Evolutionary conservation across 2,329 filamentous ascomycete species (phyloP), one percentile per base, ranked within the genome.

Genomic region (Phialemonium atrogriseum): DNA sequence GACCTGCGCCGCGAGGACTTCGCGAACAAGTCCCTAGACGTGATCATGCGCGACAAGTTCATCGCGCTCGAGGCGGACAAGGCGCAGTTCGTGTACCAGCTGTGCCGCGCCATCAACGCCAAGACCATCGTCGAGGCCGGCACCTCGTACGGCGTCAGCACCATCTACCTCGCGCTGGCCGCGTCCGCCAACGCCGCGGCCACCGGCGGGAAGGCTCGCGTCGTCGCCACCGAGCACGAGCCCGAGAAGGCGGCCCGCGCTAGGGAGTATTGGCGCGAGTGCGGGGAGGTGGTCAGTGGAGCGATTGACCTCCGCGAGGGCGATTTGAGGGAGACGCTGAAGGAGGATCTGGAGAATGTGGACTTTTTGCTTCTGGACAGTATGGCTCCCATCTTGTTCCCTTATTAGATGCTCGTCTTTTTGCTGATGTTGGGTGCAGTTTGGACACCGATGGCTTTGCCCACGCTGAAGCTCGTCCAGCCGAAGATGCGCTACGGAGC

Each of bases 41-140:
- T 49, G 11, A 42, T 55, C 4, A 58, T 58, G 52, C 44, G 42
- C 10, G 62, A 67, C 43, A 66, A 65, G 38, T 64, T 66, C 43
- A 59, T 67, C 37, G 61, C 62, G 2, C 50, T 68, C 3, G 60
- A 64, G 23, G 41, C 54, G 15, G 61, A 66, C 41, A 67, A 67
- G 37, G 56, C 51, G 35, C 46, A 58, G 18, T 56, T 66, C 24
- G 40, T 63, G 7, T 66, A 67, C 40, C 57, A 62, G 12, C 37
- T 66, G 3, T 40, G 55, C 7, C 51, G 48, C 13, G 48, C 53
- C 15, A 30, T 17, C 5, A 30, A 27, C 18, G 39, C 39, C 11
- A 33, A 21, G n/a, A 34, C 24, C 17, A 27, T 33, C 22, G 37
- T 41, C 26, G 39, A 41, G 29, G 39, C 37, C 11, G 39, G 39